Base-by-base conservation (phyloP, 1,284 basidiomycete species). In the Ganoderma sinense region DNA sequence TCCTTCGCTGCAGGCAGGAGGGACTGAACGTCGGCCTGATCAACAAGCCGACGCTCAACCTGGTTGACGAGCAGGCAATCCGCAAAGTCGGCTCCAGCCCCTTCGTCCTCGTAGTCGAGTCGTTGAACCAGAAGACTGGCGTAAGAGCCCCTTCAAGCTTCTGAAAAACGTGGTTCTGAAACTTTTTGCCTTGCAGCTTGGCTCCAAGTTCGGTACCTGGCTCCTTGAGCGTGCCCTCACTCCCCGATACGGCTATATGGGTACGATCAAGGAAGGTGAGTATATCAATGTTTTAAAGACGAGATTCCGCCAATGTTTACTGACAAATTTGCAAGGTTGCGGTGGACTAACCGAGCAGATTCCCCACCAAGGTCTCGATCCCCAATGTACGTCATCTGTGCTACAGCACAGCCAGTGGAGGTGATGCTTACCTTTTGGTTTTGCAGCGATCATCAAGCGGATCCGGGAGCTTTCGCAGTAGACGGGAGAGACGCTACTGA, bases 61-160 rank as follows among this genome's bases (percentile, higher is more conserved):
- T 94, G 55, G 89, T 95, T 20, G 94, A 96, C 80, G 94, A 96
- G 80, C 80, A 92, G 83, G 84, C 82, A 20, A 88, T 93, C 75
- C 86, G 79, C 79, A 93, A 94, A 84, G 86, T 92, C 65, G 94
- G 94, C 23, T 78, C 83, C 31, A 91, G 86, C 73, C 87, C 86
- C 45, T 95, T 95, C 80, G 93, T 95, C 29, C 86, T 96, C 45
- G 89, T 95, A 53, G 94, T 92, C 29, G 94, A 96, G 82, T 91
- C 92, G n/a, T 84, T 93, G 68, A 95, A 94, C 84, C 91, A 92
- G 82, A 94, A 93, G 88, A 96, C 94, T 16, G 94, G 93, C 20
- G 91, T 93, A 80, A 64, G 89, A 81, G 41, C 67, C 56, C 7
- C 26, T 0, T 8, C 5, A 4, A 18, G 1, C 39, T 16, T 36